These are phyloP conservation scores for Phyllosticta citriasiana DNA, from an alignment of 2,329 filamentous ascomycete genomes.

Conservation along the genomic window DNA sequence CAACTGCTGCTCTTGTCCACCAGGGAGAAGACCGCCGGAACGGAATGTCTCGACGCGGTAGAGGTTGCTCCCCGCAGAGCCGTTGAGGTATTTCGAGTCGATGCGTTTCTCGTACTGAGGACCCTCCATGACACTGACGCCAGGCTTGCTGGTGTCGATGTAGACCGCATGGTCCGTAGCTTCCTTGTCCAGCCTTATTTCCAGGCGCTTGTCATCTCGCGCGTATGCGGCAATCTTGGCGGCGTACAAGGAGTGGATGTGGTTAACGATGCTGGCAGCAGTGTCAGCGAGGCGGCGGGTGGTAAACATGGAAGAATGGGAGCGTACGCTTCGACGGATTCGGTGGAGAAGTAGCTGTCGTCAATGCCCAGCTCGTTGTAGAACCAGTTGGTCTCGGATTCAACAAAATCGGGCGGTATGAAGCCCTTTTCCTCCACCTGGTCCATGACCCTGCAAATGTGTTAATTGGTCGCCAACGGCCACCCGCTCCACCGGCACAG, in stretches of 20 bases:
- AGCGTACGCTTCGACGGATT: slow-evolving; percentile 59
- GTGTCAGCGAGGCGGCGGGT: slow-evolving; percentile 13
- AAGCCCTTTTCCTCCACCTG: slow-evolving; percentile 70
- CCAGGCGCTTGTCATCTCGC: slow-evolving; percentile 83
- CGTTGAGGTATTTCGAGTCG: slow-evolving; percentile 90
- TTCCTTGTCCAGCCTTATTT: slow-evolving; percentile 94
- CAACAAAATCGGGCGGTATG: slow-evolving; percentile 74
- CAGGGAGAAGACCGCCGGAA: slow-evolving; percentile 70
- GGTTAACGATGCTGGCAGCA: slow-evolving; percentile 58
- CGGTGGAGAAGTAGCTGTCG: slow-evolving; percentile 94
- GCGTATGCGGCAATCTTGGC: slow-evolving; percentile 93
- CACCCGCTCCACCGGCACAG: slow-evolving; percentile 1
- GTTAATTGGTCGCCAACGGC: slow-evolving; percentile 16
- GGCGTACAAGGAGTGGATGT: slow-evolving; percentile 92
- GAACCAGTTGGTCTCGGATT: slow-evolving; percentile 88
- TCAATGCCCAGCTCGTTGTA: slow-evolving; percentile 97
- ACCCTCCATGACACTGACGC: slow-evolving; percentile 62
- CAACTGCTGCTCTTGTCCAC: slow-evolving; percentile 67
- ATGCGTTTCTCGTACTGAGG: slow-evolving; percentile 91
- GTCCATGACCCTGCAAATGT: slow-evolving; percentile 56
- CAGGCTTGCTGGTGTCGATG: slow-evolving; percentile 92
- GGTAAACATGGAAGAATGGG: background rate
- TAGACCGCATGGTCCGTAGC: slow-evolving; percentile 92
- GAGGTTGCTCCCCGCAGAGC: slow-evolving; percentile 55
- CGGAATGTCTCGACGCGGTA: slow-evolving; percentile 98